Evolutionary conservation across 2,329 filamentous ascomycete species (phyloP).

Genomic region (Alternaria arbusti): DNA sequence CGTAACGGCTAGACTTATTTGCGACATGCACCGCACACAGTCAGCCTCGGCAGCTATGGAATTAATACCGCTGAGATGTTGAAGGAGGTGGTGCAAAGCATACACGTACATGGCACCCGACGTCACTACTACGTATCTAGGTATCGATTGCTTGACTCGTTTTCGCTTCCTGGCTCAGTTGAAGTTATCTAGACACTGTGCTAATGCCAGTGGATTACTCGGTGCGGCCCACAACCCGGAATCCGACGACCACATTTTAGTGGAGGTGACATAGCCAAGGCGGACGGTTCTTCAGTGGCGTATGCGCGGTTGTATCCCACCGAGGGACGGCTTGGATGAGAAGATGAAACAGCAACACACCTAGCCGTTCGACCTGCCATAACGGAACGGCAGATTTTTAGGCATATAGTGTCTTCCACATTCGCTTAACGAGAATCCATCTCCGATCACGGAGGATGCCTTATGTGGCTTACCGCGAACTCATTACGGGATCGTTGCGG

Average conservation of each 20-base stretch:
- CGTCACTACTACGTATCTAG: background rate
- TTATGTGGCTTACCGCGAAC: background rate
- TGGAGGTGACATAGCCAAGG: background rate
- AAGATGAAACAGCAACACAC: constrained; percentile 2
- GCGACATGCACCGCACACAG: background rate
- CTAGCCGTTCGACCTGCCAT: background rate
- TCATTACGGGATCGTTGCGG: background rate
- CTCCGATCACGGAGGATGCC: background rate
- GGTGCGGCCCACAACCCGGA: background rate
- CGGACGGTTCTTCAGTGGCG: background rate
- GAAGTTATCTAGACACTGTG: background rate
- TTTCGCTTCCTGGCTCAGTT: background rate
- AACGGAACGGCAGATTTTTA: background rate
- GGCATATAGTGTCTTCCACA: background rate
- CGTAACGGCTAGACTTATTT: background rate
- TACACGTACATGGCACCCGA: background rate
- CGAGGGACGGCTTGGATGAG: constrained; percentile 9
- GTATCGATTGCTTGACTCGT: background rate
- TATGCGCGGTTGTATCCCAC: constrained; percentile 4
- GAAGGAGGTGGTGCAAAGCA: background rate
- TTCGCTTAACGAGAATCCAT: background rate
- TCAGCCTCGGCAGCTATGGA: background rate
- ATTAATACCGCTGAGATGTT: background rate
- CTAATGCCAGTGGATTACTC: background rate
- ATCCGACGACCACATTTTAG: constrained; percentile 1